A percentile compares a stretch with the other conserved stretches of the same genome.
These are phyloP conservation scores for Hibiscus syriacus DNA, from an alignment of 345 rosid genomes.

Conservation along the genomic window DNA sequence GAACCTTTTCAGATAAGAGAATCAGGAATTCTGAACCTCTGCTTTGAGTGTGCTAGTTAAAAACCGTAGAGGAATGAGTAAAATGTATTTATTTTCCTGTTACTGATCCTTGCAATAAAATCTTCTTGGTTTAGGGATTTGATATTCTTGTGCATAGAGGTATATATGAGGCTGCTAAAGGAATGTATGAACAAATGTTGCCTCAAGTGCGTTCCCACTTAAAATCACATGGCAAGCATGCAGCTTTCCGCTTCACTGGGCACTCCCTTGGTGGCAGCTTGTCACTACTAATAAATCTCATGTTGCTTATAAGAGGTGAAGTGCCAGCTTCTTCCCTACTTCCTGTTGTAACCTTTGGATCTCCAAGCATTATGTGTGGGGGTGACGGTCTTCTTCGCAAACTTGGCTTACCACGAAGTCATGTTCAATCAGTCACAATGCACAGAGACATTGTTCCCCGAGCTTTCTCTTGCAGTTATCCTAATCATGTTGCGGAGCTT, in stretches of 20 bases:
- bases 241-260: slow-evolving; percentile 83
- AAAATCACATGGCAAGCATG: slow-evolving; percentile 48
- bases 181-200: slow-evolving; percentile 80
- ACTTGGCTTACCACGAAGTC: slow-evolving; percentile 73
- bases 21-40: neutral
- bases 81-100: neutral
- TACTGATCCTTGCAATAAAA: neutral
- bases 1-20: neutral
- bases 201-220: slow-evolving; percentile 78
- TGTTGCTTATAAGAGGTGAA: slow-evolving; percentile 80
- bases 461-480: slow-evolving; percentile 92
- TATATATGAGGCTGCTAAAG: slow-evolving; percentile 97
- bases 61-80: neutral
- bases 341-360: slow-evolving; percentile 87
- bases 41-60: neutral
- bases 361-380: slow-evolving; percentile 94
- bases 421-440: slow-evolving; percentile 67
- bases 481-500: slow-evolving; percentile 63
- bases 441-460: slow-evolving; percentile 98
- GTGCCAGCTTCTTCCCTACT: slow-evolving; percentile 69
- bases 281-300: slow-evolving; percentile 73
- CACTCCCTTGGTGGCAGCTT: slow-evolving; percentile 98
- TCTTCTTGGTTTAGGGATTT: slow-evolving; percentile 42
- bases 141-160: slow-evolving; percentile 90
- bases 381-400: slow-evolving; percentile 70